These are phyloP conservation scores for Eucalyptus marginata DNA, from an alignment of 345 rosid species.

Conservation along the genomic window DNA sequence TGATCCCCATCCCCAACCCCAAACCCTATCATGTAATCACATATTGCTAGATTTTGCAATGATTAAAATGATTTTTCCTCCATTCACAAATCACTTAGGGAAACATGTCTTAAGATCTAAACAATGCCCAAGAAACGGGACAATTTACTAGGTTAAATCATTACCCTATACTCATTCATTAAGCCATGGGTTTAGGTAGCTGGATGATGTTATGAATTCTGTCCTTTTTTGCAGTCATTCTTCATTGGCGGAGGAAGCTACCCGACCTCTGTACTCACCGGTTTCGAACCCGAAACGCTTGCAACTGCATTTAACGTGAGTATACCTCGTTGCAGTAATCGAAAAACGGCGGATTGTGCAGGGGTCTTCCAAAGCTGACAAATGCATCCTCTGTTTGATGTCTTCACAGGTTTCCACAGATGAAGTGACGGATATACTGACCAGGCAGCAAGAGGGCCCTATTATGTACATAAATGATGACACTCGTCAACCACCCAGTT, in stretches of 20 bases:
- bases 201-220: not conserved
- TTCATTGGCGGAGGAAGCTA: conserved; percentile 69
- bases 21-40: not conserved
- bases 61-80: not conserved
- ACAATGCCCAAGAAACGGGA: not conserved
- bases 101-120: not conserved
- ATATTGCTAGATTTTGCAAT: not conserved
- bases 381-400: not conserved
- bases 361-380: not conserved
- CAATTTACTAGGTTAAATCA: not conserved
- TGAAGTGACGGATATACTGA: conserved; percentile 28
- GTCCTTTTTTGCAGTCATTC: conserved; percentile 44
- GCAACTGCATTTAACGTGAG: conserved; percentile 71
- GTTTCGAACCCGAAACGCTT: conserved; percentile 52
- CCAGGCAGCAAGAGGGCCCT: conserved; percentile 34
- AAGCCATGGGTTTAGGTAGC: not conserved
- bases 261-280: conserved; percentile 47
- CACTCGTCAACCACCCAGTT: conserved; percentile 17
- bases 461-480: conserved; percentile 35
- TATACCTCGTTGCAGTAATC: not conserved
- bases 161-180: not conserved
- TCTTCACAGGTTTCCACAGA: conserved; percentile 30
- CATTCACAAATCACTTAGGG: not conserved
- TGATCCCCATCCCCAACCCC: not conserved
- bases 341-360: not conserved